Base-by-base conservation (phyloP, 345 rosid genomes). In the Noccaea caerulescens region DNA sequence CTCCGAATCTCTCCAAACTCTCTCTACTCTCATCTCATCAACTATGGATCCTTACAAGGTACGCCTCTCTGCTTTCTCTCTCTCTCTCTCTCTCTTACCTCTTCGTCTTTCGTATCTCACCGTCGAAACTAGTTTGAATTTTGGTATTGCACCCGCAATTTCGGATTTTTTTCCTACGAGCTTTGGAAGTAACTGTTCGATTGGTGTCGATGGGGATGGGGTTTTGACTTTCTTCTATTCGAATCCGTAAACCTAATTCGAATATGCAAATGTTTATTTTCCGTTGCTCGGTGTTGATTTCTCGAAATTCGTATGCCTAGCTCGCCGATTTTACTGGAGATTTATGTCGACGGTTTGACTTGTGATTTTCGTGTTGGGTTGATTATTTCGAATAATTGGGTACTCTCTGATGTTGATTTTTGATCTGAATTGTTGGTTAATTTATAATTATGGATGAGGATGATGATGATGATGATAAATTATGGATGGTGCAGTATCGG, bases 11-110 rank as follows among this genome's bases (percentile, higher is more conserved):
- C 58, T 64, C 61, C 14, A 34, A 34, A 14, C 41, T 11, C 39
- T 18, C 59, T 55, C 41, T 33, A 55, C 59, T 55, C 74, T 42
- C 34, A 6, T 25, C 64, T 59, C 64, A 6, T 44, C 65, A 39
- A 50, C 79, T 11, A 84, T 84, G 87, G 87, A 84, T 80, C 87
- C 87, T 3, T 84, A 84, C 85, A 84, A 79, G 82, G 82, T 79
- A 51, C 76, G 3, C 3, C 46, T 45, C 42, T 36, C 10, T 25
- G n/a, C 37, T 47, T 13, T 59, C 27, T 33, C 14, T 32, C 14
- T 23, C 6, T 60, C 14, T 7, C 27, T 41, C 23, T 32, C 14
- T 20, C 8, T 49, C 13, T 4, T 18, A 38, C 3, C n/a, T 50
- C 20, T 12, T 67, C 45, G 8, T 83, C 46, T 82, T 84, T 47